Evolutionary conservation across 2,329 filamentous ascomycete species (phyloP).

Genomic region (Diaporthe sp.): DNA sequence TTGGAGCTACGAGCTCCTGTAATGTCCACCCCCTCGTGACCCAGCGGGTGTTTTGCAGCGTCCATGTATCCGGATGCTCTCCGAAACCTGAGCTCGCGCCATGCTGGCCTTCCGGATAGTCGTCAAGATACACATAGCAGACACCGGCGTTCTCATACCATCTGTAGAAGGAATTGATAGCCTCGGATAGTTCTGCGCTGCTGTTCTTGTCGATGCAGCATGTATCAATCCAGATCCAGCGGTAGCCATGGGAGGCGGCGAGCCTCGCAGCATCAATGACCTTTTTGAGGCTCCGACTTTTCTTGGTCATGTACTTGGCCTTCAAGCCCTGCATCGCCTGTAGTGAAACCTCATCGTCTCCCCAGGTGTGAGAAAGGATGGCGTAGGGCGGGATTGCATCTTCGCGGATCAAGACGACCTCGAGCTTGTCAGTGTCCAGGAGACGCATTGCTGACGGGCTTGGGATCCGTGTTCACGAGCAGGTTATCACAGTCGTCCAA

Average conservation of each 20-base stretch:
- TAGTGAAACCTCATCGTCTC: not conserved
- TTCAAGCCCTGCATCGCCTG: not conserved
- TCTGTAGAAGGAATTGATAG: slow-evolving; percentile 15
- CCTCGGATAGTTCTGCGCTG: not conserved
- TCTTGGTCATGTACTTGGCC: not conserved
- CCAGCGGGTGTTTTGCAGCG: slow-evolving; percentile 6
- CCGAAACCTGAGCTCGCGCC: not conserved
- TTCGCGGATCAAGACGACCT: not conserved
- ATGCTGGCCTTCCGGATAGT: not conserved
- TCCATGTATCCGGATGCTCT: not conserved
- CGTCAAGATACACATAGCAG: not conserved
- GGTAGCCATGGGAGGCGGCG: not conserved
- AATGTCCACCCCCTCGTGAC: not conserved
- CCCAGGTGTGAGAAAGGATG: not conserved
- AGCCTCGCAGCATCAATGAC: not conserved
- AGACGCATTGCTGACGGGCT: not conserved
- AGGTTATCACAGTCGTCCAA: too few relatives aligned
- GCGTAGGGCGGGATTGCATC: not conserved
- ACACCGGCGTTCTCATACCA: not conserved
- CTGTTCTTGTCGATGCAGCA: slow-evolving; percentile 22
- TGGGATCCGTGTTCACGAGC: not conserved
- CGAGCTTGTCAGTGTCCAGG: slow-evolving; percentile 13
- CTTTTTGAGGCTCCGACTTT: not conserved
- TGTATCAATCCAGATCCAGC: slow-evolving; percentile 30
- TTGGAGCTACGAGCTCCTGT: slow-evolving; percentile 40